Conservation (phyloP, 495 filamentous ascomycete genomes). For the Geopyxis carbonaria region DNA sequence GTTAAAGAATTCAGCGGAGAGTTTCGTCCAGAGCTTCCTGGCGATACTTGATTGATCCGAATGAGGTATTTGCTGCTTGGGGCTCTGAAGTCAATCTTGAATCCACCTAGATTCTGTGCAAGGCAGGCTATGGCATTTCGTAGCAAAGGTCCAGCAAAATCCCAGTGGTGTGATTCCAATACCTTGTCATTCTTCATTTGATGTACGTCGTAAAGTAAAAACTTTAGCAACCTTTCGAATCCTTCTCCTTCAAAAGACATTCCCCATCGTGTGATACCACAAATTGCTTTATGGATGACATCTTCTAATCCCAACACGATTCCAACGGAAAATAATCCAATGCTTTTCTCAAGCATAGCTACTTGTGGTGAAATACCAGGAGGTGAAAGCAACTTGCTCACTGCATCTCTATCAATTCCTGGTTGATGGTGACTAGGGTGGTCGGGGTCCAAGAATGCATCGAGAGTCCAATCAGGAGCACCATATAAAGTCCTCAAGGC, state of each 20-base stretch:
- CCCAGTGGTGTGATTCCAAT: slow-evolving; percentile 3
- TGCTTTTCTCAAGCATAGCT: slow-evolving; percentile 17
- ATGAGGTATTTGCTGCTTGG: slow-evolving; percentile 15
- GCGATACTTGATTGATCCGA: slow-evolving; percentile 10
- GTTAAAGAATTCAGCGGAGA: too few species aligned
- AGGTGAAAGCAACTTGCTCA: slow-evolving; percentile 1
- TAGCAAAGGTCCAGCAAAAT: slow-evolving; percentile 13
- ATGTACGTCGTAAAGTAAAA: slow-evolving; percentile 12
- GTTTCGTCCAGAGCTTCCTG: slow-evolving; percentile 6
- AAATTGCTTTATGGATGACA: slow-evolving; percentile 13
- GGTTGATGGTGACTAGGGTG: slow-evolving; percentile 13
- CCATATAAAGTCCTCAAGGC: slow-evolving; percentile 17
- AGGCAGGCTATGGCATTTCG: slow-evolving; percentile 18
- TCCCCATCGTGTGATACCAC: slow-evolving; percentile 18
- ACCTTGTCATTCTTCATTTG: slow-evolving; percentile 3
- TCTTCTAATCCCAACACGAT: slow-evolving; percentile 18
- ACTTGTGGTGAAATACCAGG: slow-evolving; percentile 9
- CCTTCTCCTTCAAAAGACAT: slow-evolving; percentile 16
- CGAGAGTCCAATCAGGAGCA: slow-evolving; percentile 20
- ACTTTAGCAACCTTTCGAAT: slow-evolving; percentile 18
- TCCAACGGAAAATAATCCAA: slow-evolving; percentile 17
- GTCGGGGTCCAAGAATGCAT: slow-evolving; percentile 20
- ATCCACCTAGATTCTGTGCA: slow-evolving; percentile 12
- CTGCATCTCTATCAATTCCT: background rate
- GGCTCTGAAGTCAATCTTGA: slow-evolving; percentile 17